Conservation (phyloP, 805 yeast species). For the Teunomyces tritomae region DNA sequence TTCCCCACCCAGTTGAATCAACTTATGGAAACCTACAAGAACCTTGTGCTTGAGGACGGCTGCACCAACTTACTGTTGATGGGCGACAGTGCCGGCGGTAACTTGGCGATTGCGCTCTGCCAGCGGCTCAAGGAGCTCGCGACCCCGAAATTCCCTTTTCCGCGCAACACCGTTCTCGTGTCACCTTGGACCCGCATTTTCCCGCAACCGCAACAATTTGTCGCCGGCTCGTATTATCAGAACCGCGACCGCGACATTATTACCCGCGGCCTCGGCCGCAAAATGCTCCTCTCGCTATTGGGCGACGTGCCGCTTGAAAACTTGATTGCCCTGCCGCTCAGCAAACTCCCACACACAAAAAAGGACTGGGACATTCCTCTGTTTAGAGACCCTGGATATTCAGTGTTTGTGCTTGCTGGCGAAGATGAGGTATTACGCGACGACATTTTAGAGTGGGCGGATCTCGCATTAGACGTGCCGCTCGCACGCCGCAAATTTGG, state of each 20-base stretch:
- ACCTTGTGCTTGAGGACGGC: conserved; percentile 18
- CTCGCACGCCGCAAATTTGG: conserved; percentile 22
- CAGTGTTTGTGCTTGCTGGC: conserved; percentile 34
- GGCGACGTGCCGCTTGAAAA: conserved; percentile 12
- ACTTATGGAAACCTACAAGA: conserved; percentile 24
- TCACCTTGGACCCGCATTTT: conserved; percentile 40
- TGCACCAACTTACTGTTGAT: conserved; percentile 29
- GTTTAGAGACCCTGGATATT: conserved; percentile 21
- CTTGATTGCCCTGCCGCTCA: conserved; percentile 25
- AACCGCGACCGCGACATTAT: conserved; percentile 17
- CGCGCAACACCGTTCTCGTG: conserved; percentile 25
- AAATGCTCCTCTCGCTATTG: conserved; percentile 1
- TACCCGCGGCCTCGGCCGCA: not conserved
- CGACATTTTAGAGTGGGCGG: conserved; percentile 35
- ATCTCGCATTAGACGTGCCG: conserved; percentile 30
- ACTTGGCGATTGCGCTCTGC: conserved; percentile 30
- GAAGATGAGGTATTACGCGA: conserved; percentile 44
- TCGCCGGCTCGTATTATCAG: conserved; percentile 36
- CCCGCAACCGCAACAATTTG: conserved; percentile 18
- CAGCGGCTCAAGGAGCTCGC: conserved; percentile 20
- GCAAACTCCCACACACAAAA: conserved; percentile 16
- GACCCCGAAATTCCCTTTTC: conserved; percentile 17
- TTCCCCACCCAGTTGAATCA: conserved; percentile 35
- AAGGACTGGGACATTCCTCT: conserved; percentile 36
- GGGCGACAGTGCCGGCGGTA: conserved; percentile 46